Evolutionary conservation across 345 rosid species (phyloP).

Genomic region (Dipteronia sinensis): DNA sequence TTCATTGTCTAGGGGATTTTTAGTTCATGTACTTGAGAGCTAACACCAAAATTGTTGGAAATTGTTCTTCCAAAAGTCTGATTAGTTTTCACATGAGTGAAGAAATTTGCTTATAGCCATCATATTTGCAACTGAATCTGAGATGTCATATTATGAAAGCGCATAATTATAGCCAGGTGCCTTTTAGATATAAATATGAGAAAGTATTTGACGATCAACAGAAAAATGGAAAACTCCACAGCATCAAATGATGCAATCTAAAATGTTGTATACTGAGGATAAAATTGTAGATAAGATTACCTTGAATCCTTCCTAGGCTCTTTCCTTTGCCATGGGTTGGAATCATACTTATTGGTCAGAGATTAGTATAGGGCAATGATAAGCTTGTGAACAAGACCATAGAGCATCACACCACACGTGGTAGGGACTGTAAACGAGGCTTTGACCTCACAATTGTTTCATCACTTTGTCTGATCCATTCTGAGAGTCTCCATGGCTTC

Average conservation of each 20-base stretch:
- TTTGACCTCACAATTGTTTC: conserved; percentile 68
- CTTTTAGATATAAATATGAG: not conserved
- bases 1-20: not conserved
- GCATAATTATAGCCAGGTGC: not conserved
- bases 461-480: conserved; percentile 87
- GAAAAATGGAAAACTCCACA: not conserved
- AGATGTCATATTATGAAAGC: not conserved
- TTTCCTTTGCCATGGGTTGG: conserved; percentile 23
- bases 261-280: not conserved
- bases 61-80: not conserved
- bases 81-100: not conserved
- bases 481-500: conserved; percentile 99
- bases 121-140: not conserved
- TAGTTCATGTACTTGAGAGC: not conserved
- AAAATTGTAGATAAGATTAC: conserved; percentile 31
- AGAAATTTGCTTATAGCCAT: not conserved
- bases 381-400: conserved; percentile 16
- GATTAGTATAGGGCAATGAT: conserved; percentile 29
- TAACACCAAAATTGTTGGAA: not conserved
- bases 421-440: conserved; percentile 61
- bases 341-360: conserved; percentile 32
- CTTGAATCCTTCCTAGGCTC: conserved; percentile 35
- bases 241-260: not conserved
- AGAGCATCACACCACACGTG: conserved; percentile 34
- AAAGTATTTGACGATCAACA: not conserved